Evolutionary conservation across 306 rosid species (phyloP).

Genomic region (Spatholobus suberectus): DNA sequence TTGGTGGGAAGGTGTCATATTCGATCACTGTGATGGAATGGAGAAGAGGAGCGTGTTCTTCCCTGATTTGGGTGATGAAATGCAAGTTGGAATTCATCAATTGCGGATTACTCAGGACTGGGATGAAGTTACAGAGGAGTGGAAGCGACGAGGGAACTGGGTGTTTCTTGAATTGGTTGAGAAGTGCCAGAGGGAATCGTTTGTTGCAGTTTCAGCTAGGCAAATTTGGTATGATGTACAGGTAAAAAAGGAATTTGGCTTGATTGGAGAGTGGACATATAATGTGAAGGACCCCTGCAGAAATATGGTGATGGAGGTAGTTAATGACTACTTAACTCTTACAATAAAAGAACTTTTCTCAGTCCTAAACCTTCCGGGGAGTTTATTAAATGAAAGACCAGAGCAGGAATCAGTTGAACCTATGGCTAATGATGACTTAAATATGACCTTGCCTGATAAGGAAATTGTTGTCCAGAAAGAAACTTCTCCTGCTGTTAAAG

Average conservation of each 20-base stretch:
- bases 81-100: conserved; percentile 42
- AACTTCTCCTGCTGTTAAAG: conserved; percentile 10
- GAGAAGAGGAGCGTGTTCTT: conserved; percentile 68
- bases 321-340: conserved; percentile 50
- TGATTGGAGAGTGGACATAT: conserved; percentile 70
- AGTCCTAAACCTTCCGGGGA: conserved; percentile 38
- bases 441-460: not conserved
- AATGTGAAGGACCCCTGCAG: conserved; percentile 57
- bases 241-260: conserved; percentile 43
- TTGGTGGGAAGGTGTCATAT: conserved; percentile 97
- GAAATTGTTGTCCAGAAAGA: conserved; percentile 40
- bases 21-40: conserved; percentile 64
- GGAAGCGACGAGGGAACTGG: conserved; percentile 74
- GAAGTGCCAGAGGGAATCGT: conserved; percentile 46
- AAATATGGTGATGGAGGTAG: conserved; percentile 53
- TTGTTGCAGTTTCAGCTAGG: conserved; percentile 61
- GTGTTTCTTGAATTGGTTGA: conserved; percentile 75
- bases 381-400: conserved; percentile 36
- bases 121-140: conserved; percentile 57
- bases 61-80: conserved; percentile 80
- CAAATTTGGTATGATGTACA: conserved; percentile 85
- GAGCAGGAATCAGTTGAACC: conserved; percentile 35
- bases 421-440: not conserved
- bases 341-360: conserved; percentile 44
- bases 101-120: conserved; percentile 72